Base-by-base conservation (phyloP, 345 rosid genomes). In the Lumnitzera littorea region DNA sequence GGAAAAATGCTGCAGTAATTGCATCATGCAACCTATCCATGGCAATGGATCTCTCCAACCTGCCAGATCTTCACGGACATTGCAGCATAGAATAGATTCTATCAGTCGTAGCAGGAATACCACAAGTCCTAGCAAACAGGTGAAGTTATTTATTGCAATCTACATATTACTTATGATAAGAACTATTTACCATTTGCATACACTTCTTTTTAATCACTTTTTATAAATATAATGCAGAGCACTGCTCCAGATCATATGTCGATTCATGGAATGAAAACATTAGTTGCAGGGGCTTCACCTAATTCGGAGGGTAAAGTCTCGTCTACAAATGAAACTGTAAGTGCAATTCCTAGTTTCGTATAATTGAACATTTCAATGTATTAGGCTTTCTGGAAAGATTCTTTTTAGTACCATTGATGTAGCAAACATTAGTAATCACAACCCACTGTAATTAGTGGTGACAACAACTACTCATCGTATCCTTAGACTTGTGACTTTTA, bases 101-200 rank as follows among this genome's bases (percentile, higher is more conserved):
- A 56, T 69, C 36, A 63, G 64, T 73, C 63, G 74, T 46, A 75
- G 65, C 70, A 74, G 50, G 80, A 86, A 75, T 64, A 58, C 29
- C 60, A 61, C 72, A 75, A 24, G 69, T 61, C 62, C 77, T 63
- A 68, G 70, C 63, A 78, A 80, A 65, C 81, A 80, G 97, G 99
- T 88, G 65, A 72, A 43, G 24, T 43, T 62, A 51, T 48, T 24
- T 24, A 13, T 24, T 10, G 29, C 1, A 29, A 3, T 46, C 20
- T 53, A 3, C 24, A 13, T 13, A 1, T 16, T 14, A 15, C 24
- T 43, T 36, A 13, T 20, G 15, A 5, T 46, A 50, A 23, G 13
- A 15, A 62, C 50, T 36, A 17, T 5, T 15, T 53, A 23, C 20
- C 29, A 5, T 17, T 16, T 10, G 4, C 20, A 27, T 15, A 15